Evolutionary conservation across 495 filamentous ascomycete genomes (phyloP).

Genomic region (Hypoxylon fuscum): DNA sequence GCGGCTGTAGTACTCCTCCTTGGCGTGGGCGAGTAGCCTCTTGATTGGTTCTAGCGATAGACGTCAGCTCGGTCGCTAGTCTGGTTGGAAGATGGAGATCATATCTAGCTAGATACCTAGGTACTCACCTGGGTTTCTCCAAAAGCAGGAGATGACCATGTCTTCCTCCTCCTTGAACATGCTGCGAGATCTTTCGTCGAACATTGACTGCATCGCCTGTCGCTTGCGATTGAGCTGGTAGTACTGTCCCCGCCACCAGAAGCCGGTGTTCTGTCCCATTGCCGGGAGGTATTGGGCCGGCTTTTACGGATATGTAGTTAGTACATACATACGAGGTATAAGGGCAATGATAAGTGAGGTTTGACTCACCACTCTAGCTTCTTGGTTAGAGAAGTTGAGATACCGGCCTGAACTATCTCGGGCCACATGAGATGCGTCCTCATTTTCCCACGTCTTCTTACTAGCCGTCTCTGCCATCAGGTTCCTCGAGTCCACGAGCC

Average conservation of each 20-base stretch:
- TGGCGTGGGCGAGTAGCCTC: conserved; percentile 64
- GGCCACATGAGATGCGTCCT: conserved; percentile 48
- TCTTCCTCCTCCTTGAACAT: conserved; percentile 51
- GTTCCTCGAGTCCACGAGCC: conserved; percentile 60
- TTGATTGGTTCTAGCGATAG: conserved; percentile 65
- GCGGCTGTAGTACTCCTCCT: conserved; percentile 57
- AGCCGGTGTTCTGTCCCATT: conserved; percentile 48
- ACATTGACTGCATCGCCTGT: conserved; percentile 44
- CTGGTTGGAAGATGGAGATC: neutral
- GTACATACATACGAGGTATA: conserved; percentile 3
- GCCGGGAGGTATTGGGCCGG: conserved; percentile 53
- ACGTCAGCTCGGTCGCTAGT: neutral
- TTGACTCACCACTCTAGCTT: conserved; percentile 45
- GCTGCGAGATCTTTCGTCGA: conserved; percentile 37
- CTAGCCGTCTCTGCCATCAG: conserved; percentile 66
- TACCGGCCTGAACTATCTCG: conserved; percentile 46
- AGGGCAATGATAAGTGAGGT: neutral
- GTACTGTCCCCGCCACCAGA: conserved; percentile 53
- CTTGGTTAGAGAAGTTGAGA: conserved; percentile 57
- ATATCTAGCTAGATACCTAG: neutral
- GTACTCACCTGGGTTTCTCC: conserved; percentile 49
- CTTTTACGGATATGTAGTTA: conserved; percentile 17
- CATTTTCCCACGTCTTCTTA: conserved; percentile 61
- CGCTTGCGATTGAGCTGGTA: conserved; percentile 51
- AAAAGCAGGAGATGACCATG: conserved; percentile 53